Base-by-base conservation (phyloP, 139 green algal species). In the Asterochloris sp. region DNA sequence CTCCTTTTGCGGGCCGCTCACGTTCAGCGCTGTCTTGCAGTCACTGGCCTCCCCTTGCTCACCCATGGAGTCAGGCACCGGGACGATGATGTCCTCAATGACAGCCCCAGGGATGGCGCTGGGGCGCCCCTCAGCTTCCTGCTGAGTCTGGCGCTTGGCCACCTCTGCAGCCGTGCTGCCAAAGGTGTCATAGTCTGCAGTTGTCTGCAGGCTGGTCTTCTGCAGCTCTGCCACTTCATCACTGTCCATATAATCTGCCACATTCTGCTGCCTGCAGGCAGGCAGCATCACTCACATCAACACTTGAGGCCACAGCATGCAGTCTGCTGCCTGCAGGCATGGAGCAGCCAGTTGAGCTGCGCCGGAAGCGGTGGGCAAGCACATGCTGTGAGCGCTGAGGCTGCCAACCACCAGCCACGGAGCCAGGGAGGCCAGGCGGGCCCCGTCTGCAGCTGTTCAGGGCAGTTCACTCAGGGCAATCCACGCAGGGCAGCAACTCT, bases 221-320 rank as follows among this genome's bases (percentile, higher is more conserved):
- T 63, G 27, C 23, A 47, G 6, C 10, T 83, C 47, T 78, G 93
- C 90, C 76, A 91, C 78, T 88, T 99, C 96, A 81, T 99, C 96
- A n/a, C 97, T 93, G 78, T 99, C 96, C 82, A 98, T 86, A 79
- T 96, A 99, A 78, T 98, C 94, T 74, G 96, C 91, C 54, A 97
- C 88, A 60, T 27, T 80, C 79, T 97, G 95, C 69, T 84, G 13
- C 73, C 84, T 85, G 62, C 68, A 73, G 13, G 66, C 66, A 71
- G 21, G 66, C 66, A 71, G 38, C 38, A 54, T 54, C 38, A 54
- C 38, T 54, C 38, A 54, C 38, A 6, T 54, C 38, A 54, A 54
- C 38, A 54, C 38, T 10, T 54, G 38, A 10, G 38, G 38, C 38
- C 38, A 6, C 38, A 54, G 2, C 4, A 6, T 54, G 38, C 38